A percentile compares a stretch with the other conserved stretches of the same genome.
These are phyloP conservation scores for Chimonanthus praecox DNA, from an alignment of 164 flowering plant genomes.

Conservation along the genomic window DNA sequence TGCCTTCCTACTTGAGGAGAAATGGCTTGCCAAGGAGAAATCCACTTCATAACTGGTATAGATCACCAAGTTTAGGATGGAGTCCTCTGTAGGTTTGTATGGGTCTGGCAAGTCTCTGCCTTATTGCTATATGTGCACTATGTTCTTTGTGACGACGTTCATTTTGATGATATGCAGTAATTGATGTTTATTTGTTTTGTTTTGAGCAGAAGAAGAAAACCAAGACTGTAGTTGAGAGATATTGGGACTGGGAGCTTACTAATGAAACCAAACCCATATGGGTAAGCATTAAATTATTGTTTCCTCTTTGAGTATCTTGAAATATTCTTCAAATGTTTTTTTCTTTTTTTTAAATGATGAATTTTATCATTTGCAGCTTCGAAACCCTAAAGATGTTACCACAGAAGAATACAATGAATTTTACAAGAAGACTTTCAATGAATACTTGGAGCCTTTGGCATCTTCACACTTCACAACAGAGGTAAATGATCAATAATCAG, in stretches of 20 bases:
- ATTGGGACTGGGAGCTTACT: conserved; percentile 95
- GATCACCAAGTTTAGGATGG: no score
- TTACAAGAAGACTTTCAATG: conserved; percentile 85
- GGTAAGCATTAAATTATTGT: conserved; percentile 37
- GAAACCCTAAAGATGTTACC: conserved; percentile 82
- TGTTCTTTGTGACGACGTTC: background rate
- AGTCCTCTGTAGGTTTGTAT: no score
- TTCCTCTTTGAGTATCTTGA: background rate
- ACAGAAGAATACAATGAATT: conserved; percentile 94
- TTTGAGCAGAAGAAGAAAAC: conserved; percentile 90
- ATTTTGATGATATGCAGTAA: background rate
- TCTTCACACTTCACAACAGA: conserved; percentile 96
- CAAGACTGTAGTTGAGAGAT: conserved; percentile 80
- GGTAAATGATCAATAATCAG: conserved; percentile 35
- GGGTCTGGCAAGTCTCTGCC: background rate
- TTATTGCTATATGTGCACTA: background rate
- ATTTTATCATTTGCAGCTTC: conserved; percentile 48
- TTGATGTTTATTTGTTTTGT: background rate
- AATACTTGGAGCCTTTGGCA: conserved; percentile 93
- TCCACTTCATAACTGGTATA: no score
- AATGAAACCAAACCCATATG: conserved; percentile 95
- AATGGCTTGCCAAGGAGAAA: no score
- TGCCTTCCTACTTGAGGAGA: no score
- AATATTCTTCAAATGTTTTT: background rate
- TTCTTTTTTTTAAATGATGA: background rate